Evolutionary conservation across 2,329 filamentous ascomycete genomes (phyloP).

Genomic region (Escovopsis sp.): DNA sequence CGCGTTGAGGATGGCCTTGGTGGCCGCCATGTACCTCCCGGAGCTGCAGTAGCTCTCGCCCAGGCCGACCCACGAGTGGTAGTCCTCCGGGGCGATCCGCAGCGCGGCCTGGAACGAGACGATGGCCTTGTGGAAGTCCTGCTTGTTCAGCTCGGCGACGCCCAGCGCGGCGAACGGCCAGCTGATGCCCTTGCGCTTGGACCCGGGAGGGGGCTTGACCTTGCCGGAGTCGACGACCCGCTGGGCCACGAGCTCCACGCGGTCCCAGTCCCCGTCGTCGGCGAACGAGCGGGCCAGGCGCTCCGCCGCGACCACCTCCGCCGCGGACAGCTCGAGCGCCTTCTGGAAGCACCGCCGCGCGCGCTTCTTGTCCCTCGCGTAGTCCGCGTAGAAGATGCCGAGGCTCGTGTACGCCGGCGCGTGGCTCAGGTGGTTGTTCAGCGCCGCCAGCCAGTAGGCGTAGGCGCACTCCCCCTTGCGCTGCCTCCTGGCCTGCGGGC

Average conservation of each 20-base stretch:
- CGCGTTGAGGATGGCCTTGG: slow-evolving; percentile 77
- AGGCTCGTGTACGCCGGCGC: slow-evolving; percentile 85
- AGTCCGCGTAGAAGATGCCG: slow-evolving; percentile 83
- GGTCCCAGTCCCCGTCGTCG: slow-evolving; percentile 85
- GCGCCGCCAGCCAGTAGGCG: slow-evolving; percentile 62
- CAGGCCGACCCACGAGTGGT: slow-evolving; percentile 89
- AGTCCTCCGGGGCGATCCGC: slow-evolving; percentile 69
- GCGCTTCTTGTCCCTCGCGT: slow-evolving; percentile 72
- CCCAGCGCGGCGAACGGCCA: slow-evolving; percentile 94
- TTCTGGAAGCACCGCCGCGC: slow-evolving; percentile 93
- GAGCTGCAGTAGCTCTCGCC: slow-evolving; percentile 97
- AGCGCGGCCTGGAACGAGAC: slow-evolving; percentile 85
- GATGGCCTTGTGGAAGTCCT: slow-evolving; percentile 78
- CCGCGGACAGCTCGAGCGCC: slow-evolving; percentile 79
- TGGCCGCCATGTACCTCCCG: slow-evolving; percentile 84
- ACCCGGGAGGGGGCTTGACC: slow-evolving; percentile 77
- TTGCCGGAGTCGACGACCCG: slow-evolving; percentile 91
- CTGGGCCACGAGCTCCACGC: slow-evolving; percentile 83
- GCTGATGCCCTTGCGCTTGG: slow-evolving; percentile 81
- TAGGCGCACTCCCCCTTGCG: slow-evolving; percentile 61
- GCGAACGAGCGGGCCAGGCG: slow-evolving; percentile 76
- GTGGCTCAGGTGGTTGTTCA: slow-evolving; percentile 77
- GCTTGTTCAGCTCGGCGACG: slow-evolving; percentile 86
- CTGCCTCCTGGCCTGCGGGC: slow-evolving; percentile 59
- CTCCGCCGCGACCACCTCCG: slow-evolving; percentile 77